phyloP scores from a whole-genome alignment of 192 early-diverging fungal species.

The Umbelopsis isabellina region DNA sequence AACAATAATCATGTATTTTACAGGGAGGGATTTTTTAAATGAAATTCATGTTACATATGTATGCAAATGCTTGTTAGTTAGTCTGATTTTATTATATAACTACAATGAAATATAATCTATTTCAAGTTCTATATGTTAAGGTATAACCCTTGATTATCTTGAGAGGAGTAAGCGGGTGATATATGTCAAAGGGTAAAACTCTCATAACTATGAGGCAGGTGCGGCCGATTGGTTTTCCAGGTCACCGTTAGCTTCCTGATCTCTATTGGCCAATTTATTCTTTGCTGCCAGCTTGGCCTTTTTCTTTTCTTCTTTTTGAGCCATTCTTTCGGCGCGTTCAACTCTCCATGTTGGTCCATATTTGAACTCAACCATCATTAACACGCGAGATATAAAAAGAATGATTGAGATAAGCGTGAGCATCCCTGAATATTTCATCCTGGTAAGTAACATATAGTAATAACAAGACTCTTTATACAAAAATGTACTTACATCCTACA shows the following conservation, averaged over 20 bases:
- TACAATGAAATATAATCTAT: neutral
- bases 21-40: no score
- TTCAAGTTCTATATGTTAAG: neutral
- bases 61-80: neutral
- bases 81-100: neutral
- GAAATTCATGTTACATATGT: no score
- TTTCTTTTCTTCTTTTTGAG: constrained; percentile 8
- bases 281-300: neutral
- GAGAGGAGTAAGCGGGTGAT: no score
- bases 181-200: no score
- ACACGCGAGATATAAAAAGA: constrained; percentile 19
- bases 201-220: no score
- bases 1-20: no score
- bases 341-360: constrained; percentile 30
- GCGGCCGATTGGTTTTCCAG: no score
- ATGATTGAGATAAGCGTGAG: constrained; percentile 28
- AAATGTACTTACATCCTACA: constrained; percentile 20
- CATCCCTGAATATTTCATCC: constrained; percentile 6
- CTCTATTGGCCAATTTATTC: neutral
- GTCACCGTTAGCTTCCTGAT: neutral
- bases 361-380: constrained; percentile 26
- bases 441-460: no score
- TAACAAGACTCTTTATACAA: neutral
- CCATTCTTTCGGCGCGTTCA: constrained; percentile 10
- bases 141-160: neutral